Base-by-base conservation (phyloP, 2,329 filamentous ascomycete species). In the Stagonosporopsis tanaceti region DNA sequence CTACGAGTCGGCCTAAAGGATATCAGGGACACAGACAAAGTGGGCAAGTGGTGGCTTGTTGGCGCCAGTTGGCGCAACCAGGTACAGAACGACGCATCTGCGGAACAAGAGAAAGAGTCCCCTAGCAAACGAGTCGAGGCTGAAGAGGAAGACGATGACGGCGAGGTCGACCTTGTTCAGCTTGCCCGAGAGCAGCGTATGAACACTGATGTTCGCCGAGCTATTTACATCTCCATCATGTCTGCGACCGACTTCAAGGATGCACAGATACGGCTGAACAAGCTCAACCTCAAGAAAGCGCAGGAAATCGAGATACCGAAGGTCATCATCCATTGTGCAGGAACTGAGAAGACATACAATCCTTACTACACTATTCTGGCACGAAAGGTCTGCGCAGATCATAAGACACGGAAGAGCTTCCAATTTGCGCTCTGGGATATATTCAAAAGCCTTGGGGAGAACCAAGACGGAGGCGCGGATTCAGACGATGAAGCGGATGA, bases 1-100 rank as follows among this genome's bases (percentile, higher is more conserved):
- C 83, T 99, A 58, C 87, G 92, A 8, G 88, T 97, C 55, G 88
- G 90, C 11, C 82, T 97, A 4, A 82, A 85, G 35, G 95, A 99
- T 69, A 91, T 99, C 48, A 87, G 87, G 61, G 87, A 93, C 60
- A 89, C 89, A 0, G 90, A 94, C 38, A 94, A 90, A 72, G 91
- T 89, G 72, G 95, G 95, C 0, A 97, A 97, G 79, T 99, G 95
- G 95, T 99, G 95, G 95, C 86, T 98, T 20, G 91, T 98, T 5
- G 95, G 95, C 48, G 94, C 95, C n/a, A 97, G 93, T 76, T 97
- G 94, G 86, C 81, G 80, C 38, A 73, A 82, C 57, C 63, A 76
- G 17, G 65, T 56, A 12, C 78, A 79, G 17, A 65, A 62, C n/a
- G 76, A 77, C 20, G 75, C 77, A 27, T 64, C 70, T 53, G 62